phyloP scores from a whole-genome alignment of 2,329 filamentous ascomycete species.

The Pseudopyrenochaeta lycopersici region DNA sequence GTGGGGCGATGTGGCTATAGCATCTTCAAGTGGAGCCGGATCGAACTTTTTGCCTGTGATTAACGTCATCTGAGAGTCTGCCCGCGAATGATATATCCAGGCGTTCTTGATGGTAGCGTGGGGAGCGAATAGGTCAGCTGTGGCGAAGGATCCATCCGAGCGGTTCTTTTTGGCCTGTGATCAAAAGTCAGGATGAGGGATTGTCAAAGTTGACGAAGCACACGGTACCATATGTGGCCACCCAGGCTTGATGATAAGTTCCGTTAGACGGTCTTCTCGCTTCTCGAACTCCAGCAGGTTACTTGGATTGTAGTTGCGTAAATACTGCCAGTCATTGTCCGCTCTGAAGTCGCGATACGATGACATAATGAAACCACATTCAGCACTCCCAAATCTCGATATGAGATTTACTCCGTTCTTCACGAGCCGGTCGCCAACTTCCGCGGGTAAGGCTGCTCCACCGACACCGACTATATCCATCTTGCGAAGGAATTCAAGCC shows the following conservation, averaged over 20 bases:
- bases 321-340: constrained; percentile 70
- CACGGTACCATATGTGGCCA: constrained; percentile 65
- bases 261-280: constrained; percentile 53
- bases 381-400: constrained; percentile 71
- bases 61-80: constrained; percentile 69
- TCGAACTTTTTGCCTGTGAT: constrained; percentile 76
- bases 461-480: constrained; percentile 72
- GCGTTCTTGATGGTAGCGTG: constrained; percentile 62
- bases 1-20: constrained; percentile 57
- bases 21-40: constrained; percentile 67
- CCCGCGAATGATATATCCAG: constrained; percentile 70
- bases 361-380: constrained; percentile 72
- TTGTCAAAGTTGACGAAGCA: background rate
- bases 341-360: constrained; percentile 64
- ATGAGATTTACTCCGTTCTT: constrained; percentile 63
- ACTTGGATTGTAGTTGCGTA: constrained; percentile 55
- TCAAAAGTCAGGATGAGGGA: background rate
- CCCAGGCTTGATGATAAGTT: constrained; percentile 63
- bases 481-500: constrained; percentile 67
- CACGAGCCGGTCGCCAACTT: constrained; percentile 65
- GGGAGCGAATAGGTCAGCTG: constrained; percentile 68
- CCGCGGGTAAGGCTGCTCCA: constrained; percentile 65
- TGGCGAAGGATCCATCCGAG: constrained; percentile 68
- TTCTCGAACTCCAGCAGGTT: constrained; percentile 60
- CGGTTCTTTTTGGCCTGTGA: constrained; percentile 63